Conservation (phyloP, 306 rosid species). For the Luffa aegyptiaca region DNA sequence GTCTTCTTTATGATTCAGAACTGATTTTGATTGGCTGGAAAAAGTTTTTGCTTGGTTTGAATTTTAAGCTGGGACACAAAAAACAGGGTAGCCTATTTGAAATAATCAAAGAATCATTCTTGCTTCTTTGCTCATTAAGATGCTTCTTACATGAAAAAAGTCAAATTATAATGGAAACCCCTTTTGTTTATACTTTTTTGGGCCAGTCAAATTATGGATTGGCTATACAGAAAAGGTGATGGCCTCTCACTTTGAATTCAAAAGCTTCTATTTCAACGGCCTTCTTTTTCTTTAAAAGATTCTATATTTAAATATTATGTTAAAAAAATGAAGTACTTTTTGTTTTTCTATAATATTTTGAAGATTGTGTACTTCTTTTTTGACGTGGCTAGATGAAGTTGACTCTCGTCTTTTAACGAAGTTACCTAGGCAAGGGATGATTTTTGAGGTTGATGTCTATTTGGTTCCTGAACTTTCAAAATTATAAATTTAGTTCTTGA, state of each 20-base stretch:
- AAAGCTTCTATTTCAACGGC: neutral
- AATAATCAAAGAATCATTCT: neutral
- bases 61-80: slow-evolving; percentile 1
- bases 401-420: neutral
- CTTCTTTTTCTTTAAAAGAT: neutral
- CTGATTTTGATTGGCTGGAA: neutral
- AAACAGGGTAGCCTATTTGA: slow-evolving; percentile 4
- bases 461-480: too few relatives aligned
- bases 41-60: slow-evolving; percentile 4
- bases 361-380: neutral
- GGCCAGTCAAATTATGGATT: slow-evolving; percentile 4
- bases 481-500: too few relatives aligned
- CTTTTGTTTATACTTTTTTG: neutral
- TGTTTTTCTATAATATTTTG: neutral
- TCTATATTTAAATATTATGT: neutral
- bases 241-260: slow-evolving; percentile 3
- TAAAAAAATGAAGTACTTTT: neutral
- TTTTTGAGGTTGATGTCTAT: neutral
- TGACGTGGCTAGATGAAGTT: neutral
- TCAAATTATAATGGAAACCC: neutral
- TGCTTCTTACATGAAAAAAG: slow-evolving; percentile 1
- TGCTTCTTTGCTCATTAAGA: neutral
- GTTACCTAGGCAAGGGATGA: neutral
- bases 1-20: neutral
- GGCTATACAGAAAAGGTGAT: neutral